Evolutionary conservation across 345 rosid genomes (phyloP), one percentile per base, ranked within the genome.

Genomic region (Anastatica hierochuntica): DNA sequence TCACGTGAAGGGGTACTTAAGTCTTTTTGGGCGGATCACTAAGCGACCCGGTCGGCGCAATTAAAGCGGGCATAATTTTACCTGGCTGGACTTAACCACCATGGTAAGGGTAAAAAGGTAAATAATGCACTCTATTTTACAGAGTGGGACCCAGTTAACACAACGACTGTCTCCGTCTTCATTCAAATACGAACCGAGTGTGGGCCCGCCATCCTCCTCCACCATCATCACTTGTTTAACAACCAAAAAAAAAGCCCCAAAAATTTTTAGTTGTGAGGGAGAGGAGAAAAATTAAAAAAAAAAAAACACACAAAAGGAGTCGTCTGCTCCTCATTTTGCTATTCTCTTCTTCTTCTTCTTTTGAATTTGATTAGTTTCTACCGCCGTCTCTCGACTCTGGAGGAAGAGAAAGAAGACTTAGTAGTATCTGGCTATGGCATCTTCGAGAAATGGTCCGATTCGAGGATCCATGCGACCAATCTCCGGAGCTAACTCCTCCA

Each of bases 361-460:
- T 38, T 54, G 49, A 27, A 45, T 36, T 52, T 39, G 6, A 8
- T 23, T 53, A 8, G 21, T 26, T 8, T 16, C 52, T 24, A 20
- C 18, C 17, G 41, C 54, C 68, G 48, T 17, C 54, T 27, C 6
- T 29, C 11, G 46, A 48, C 47, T 59, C 31, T 48, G 43, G 12
- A 10, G 19, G 45, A 40, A 8, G 29, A 0, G 8, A 16, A 19
- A 8, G 14, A 40, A 30, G 63, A 41, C 7, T 16, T 14, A 30
- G 46, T 8, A 16, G 0, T n/a, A 14, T 11, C 39, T 56, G 63
- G 49, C 62, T 38, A 79, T 83, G 95, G 74, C 95, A 26, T 83
- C 87, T 11, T 64, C 58, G 35, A 68, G 89, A 73, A 89, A 85
- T 66, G 92, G 87, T 56, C 53, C 59, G 45, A 39, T 8, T 14